phyloP scores from a whole-genome alignment of 352 stramenopile species.

The Phytophthora niederhauseri region DNA sequence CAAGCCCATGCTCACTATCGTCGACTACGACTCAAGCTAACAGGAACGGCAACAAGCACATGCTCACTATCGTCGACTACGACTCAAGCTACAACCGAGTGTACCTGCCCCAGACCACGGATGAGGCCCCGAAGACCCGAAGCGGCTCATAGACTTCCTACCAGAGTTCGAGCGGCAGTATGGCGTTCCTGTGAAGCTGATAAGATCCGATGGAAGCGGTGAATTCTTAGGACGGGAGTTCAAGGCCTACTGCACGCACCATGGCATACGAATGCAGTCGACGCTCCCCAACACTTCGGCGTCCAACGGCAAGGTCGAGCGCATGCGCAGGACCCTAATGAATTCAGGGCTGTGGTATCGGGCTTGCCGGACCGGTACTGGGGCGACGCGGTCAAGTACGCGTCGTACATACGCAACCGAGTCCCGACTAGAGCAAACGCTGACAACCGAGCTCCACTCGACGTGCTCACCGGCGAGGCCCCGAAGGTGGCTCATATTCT shows the following conservation, averaged over 20 bases:
- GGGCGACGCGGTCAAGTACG: not conserved
- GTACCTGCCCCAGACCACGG: not conserved
- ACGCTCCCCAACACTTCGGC: not conserved
- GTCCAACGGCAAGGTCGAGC: not conserved
- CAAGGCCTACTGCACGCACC: not conserved
- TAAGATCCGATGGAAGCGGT: not conserved
- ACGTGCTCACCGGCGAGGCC: not conserved
- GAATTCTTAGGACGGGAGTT: not conserved
- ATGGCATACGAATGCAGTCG: not conserved
- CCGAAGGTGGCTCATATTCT: not conserved
- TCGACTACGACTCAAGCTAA: too few relatives aligned
- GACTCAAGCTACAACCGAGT: not conserved
- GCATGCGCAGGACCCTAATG: not conserved
- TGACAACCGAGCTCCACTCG: not conserved
- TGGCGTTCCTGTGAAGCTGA: not conserved
- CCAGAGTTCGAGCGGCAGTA: not conserved
- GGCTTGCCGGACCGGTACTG: not conserved
- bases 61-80: not conserved
- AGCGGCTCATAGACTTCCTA: not conserved
- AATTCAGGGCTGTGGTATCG: not conserved
- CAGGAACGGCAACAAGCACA: not conserved
- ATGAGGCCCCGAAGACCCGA: not conserved
- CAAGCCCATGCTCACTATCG: not conserved
- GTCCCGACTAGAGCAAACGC: not conserved
- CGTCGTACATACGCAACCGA: not conserved